Base-by-base conservation (phyloP, 106 monocot genomes). In the Phalaenopsis equestris region DNA sequence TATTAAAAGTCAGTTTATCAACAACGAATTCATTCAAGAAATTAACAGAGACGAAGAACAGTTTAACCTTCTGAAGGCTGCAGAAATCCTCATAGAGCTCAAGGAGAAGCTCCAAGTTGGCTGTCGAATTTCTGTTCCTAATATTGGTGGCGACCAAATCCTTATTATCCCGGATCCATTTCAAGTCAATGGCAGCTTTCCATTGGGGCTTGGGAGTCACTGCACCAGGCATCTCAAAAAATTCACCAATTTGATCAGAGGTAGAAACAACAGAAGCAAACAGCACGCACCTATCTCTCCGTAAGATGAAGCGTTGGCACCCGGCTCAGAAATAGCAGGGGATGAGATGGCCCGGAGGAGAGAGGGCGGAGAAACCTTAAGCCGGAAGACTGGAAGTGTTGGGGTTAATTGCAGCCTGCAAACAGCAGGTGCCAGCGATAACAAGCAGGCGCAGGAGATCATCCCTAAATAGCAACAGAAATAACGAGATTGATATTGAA, bases 111-210 rank as follows among this genome's bases (percentile, higher is more conserved):
- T 94, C 94, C 70, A 99, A 70, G 52, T 99, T 82, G 41, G 94
- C 94, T 43, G 30, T 77, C 39, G 98, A 99, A 68, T 91, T 94
- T 67, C 94, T 84, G 77, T 87, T 91, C 84, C 79, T 84, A 72
- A 99, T 94, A 61, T 99, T 99, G 75, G 73, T 87, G 2, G 87
- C 86, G 0, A 99, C 93, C 5, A 80, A 42, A 9, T 99, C 91
- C 82, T 78, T 86, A 82, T 99, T 99, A 46, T 99, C 98, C 82
- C 92, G 77, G 16, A 99, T 99, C 98, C 98, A 99, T 73, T 99
- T 99, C 91, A 99, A 99, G 68, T 99, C 98, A 37, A 99, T 91
- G 38, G 91, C 92, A 18, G 94, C 94, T 84, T 80, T 92, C 98
- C 98, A 94, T 72, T 88, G 92, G n/a, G 86, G 87, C 83, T 84